Conservation (phyloP, 2,329 filamentous ascomycete genomes). For the Fusarium robinianum region DNA sequence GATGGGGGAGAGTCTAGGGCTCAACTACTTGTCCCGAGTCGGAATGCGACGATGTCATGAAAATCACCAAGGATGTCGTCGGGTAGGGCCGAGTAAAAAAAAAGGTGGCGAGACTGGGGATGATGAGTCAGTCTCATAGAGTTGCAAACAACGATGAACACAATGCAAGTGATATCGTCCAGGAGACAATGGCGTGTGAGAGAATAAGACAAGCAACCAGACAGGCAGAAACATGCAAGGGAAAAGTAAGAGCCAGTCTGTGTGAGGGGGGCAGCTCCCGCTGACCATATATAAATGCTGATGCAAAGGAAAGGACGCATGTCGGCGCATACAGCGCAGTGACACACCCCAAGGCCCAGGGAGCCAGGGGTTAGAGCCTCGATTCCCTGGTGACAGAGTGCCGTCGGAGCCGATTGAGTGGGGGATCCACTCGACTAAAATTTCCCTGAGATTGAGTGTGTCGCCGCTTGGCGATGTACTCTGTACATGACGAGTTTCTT, state of each 20-base stretch:
- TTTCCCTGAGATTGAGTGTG: slow-evolving; percentile 38
- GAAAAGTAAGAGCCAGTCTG: slow-evolving; percentile 6
- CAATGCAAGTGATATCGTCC: neutral
- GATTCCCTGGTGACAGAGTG: slow-evolving; percentile 35
- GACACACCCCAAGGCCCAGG: slow-evolving; percentile 33
- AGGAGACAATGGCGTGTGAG: neutral
- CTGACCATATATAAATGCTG: slow-evolving; percentile 36
- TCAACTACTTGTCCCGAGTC: slow-evolving; percentile 13
- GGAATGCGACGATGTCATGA: slow-evolving; percentile 18
- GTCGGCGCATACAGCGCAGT: slow-evolving; percentile 27
- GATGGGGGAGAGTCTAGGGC: slow-evolving; percentile 21
- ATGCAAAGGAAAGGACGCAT: slow-evolving; percentile 30
- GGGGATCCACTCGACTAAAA: slow-evolving; percentile 39
- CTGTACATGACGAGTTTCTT: slow-evolving; percentile 35
- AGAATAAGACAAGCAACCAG: slow-evolving; percentile 6
- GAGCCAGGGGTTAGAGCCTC: slow-evolving; percentile 36
- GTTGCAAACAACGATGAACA: neutral
- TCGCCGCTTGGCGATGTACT: slow-evolving; percentile 43
- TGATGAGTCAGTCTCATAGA: slow-evolving; percentile 20
- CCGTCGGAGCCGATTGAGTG: slow-evolving; percentile 39
- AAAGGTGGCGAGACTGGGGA: slow-evolving; percentile 18
- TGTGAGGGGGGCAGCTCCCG: slow-evolving; percentile 22
- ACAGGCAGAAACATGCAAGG: slow-evolving; percentile 14
- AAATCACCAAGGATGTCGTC: slow-evolving; percentile 12
- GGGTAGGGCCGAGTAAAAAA: slow-evolving; percentile 15